These are phyloP conservation scores for Zygotorulaspora sp. DNA, from an alignment of 805 yeast genomes.

Conservation along the genomic window DNA sequence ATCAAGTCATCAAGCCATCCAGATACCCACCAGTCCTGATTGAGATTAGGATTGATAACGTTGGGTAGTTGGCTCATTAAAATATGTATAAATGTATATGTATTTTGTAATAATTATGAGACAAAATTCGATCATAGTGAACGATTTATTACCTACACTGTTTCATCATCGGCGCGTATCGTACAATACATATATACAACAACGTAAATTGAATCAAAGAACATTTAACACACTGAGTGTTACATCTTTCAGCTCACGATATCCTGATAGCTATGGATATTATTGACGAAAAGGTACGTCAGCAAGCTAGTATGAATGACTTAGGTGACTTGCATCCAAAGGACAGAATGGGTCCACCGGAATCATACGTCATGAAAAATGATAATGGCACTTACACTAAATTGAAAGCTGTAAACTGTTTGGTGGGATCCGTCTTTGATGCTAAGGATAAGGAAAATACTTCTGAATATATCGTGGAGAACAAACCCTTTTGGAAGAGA, in stretches of 20 bases:
- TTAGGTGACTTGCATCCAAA: conserved; percentile 4
- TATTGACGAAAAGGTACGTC: conserved; percentile 12
- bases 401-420: conserved; percentile 18
- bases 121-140: background rate
- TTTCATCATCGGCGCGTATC: background rate
- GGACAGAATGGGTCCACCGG: conserved; percentile 23
- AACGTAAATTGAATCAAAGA: too few relatives aligned
- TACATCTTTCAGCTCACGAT: too few relatives aligned
- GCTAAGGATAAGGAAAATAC: conserved; percentile 5
- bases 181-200: too few relatives aligned
- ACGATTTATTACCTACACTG: conserved; percentile 1
- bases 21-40: background rate
- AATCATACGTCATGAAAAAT: conserved; percentile 13
- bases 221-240: too few relatives aligned
- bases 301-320: conserved; percentile 7
- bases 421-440: conserved; percentile 17
- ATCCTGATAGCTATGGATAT: conserved; percentile 6
- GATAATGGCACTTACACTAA: conserved; percentile 14
- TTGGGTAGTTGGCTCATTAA: too few relatives aligned
- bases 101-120: background rate
- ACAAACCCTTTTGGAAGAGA: conserved; percentile 14
- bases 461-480: conserved; percentile 1
- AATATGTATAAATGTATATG: too few relatives aligned
- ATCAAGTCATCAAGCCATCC: conserved; percentile 1
- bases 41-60: too few relatives aligned